A percentile compares a stretch with the other conserved stretches of the same genome.
Evolutionary conservation across 805 yeast genomes (phyloP).

Genomic region (fission yeast (Schizosaccharomyces pombe)): DNA sequence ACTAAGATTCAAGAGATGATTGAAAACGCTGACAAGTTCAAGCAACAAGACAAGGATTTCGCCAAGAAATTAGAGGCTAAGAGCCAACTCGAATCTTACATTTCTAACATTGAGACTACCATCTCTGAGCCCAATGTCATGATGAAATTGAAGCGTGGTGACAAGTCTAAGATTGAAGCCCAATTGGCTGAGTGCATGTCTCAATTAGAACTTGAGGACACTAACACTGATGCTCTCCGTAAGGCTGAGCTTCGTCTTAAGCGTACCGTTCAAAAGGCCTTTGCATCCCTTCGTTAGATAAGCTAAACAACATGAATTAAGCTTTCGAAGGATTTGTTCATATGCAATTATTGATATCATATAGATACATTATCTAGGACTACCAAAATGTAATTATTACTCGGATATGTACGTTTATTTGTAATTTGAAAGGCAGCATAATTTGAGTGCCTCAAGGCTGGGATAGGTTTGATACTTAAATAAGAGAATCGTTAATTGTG

Average conservation of each 20-base stretch:
- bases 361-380: background rate
- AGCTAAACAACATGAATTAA: background rate
- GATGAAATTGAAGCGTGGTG: slow-evolving; percentile 89
- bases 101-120: slow-evolving; percentile 81
- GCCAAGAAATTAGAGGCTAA: slow-evolving; percentile 98
- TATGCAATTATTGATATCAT: background rate
- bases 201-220: slow-evolving; percentile 89
- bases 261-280: slow-evolving; percentile 98
- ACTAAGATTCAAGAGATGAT: slow-evolving; percentile 97
- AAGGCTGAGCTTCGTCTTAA: slow-evolving; percentile 97
- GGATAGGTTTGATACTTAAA: no score
- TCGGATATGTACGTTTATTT: background rate
- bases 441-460: no score
- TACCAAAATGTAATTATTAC: background rate
- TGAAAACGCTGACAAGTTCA: slow-evolving; percentile 95
- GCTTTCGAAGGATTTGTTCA: background rate
- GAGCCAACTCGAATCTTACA: slow-evolving; percentile 97
- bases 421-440: no score
- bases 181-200: slow-evolving; percentile 96
- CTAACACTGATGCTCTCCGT: slow-evolving; percentile 91
- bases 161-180: slow-evolving; percentile 90
- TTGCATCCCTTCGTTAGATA: slow-evolving; percentile 53
- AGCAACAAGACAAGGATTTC: slow-evolving; percentile 95
- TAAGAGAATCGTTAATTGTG: no score
- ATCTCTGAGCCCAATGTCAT: slow-evolving; percentile 96